Base-by-base conservation (phyloP, 2,329 filamentous ascomycete species). In the Cordyceps pruinosa region DNA sequence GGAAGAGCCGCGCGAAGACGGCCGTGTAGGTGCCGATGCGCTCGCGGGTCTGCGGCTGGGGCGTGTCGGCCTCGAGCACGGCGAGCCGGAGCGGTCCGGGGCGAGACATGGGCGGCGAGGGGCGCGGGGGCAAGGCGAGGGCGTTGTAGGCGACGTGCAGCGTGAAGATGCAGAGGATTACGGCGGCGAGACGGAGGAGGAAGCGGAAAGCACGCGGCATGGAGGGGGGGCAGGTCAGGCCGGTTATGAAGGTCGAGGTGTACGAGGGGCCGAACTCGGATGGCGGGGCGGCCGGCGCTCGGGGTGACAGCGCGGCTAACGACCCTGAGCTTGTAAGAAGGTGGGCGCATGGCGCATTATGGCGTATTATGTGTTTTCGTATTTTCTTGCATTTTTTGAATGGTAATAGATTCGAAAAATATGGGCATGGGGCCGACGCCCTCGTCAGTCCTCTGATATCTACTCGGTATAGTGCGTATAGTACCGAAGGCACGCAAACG, bases 31-130 rank as follows among this genome's bases (percentile, higher is more conserved):
- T 79, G 52, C 84, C 82, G 71, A 88, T 91, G 65, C 83, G 83
- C 56, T 78, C 78, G 56, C 81, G 75, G 37, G 87, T 82, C 44
- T 80, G 72, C 1, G 84, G 80, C 50, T 88, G 77, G 1, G 90
- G 90, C 1, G 83, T 88, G 73, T 96, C 93, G 76, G 89, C 87
- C 77, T 96, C 90, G 63, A 97, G 85, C 64, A 97, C 81, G 47
- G 92, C 91, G 72, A 97, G 87, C 57, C 89, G 87, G 63, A 93
- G 74, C 30, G 82, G 82, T 41, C 45, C 34, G 53, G 53, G 44
- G 25, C 12, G 32, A 42, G 45, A 19, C 45, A 49, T 56, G 41
- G 26, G 17, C 12, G 39, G 4, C n/a, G 64, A 58, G 37, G 66
- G 62, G 45, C 60, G 26, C 37, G 59, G 58, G 60, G 58, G 61